Base-by-base conservation (phyloP, 148 eudicot species). In the Pouteria glomerata region DNA sequence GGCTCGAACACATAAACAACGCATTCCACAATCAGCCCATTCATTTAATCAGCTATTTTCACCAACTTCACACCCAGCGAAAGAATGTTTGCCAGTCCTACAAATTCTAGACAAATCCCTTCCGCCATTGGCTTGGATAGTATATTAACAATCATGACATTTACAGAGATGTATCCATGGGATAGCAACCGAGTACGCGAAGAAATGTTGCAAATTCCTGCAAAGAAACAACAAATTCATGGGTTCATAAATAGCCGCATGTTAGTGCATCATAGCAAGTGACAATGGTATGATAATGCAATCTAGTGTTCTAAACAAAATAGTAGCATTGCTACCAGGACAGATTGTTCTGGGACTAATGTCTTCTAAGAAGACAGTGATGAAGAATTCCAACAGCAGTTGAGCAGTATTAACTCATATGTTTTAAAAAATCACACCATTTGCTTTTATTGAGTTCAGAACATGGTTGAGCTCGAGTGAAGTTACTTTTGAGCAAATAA, bases 161-260 rank as follows among this genome's bases (percentile, higher is more conserved):
- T 71, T 78, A 80, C 63, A 73, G 66, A 70, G 76, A 13, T 66
- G 75, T 74, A 52, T 95, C 89, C 83, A 86, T 80, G 0, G 97
- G 96, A 78, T 95, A 95, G 61, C 90, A 89, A 71, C 98, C 98
- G 8, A 95, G 98, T 55, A 95, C 89, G 27, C 97, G 96, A 53
- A 91, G 84, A 76, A 88, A 95, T 74, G 87, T 84, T 5, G 97
- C 87, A 70, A 91, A 89, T 74, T 95, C 98, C 98, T 91, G 96
- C 74, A 76, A 69, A 58, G 70, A 30, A 51, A 57, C 21, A 51
- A 33, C 13, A 57, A 63, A 59, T 53, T 48, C 11, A 35, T 23
- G 51, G 6, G 64, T 44, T 56, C 30, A 3, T 19, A 5, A 23
- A 24, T 42, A 24, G n/a, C 52, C 4, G 21, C 15, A 14, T 57